Percentiles rank a stretch among this genome's conserved stretches.
These are phyloP conservation scores for Fusarium sulawesiense DNA, from an alignment of 2,329 filamentous ascomycete species.

Conservation along the genomic window DNA sequence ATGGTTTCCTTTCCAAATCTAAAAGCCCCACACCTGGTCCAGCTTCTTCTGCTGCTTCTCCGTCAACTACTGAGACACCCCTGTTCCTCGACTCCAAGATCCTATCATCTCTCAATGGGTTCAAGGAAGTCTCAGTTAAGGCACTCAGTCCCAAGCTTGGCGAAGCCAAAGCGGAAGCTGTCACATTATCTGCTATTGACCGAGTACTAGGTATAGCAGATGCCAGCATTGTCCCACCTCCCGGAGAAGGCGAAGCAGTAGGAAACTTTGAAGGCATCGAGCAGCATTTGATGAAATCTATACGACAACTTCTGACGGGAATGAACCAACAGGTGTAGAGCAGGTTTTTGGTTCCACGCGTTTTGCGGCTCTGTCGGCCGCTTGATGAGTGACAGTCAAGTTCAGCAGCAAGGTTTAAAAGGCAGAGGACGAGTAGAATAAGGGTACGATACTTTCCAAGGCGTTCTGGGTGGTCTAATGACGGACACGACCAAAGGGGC, in stretches of 20 bases:
- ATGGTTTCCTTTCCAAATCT: conserved; percentile 54
- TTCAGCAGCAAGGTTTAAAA: conserved; percentile 4
- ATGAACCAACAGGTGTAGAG: conserved; percentile 54
- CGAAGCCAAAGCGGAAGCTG: conserved; percentile 57
- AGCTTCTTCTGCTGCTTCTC: conserved; percentile 42
- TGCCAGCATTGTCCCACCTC: conserved; percentile 54
- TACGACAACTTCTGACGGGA: conserved; percentile 54
- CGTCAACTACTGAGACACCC: conserved; percentile 38
- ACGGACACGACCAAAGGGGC: conserved; percentile 40
- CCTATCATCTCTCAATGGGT: conserved; percentile 55
- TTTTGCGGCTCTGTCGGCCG: not conserved
- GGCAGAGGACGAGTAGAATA: conserved; percentile 19
- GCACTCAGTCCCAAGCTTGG: conserved; percentile 56
- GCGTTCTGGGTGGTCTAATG: conserved; percentile 46
- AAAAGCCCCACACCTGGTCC: conserved; percentile 51
- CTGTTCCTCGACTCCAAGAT: conserved; percentile 55
- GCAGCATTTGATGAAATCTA: conserved; percentile 56
- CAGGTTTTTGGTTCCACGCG: conserved; percentile 1
- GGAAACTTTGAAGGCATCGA: conserved; percentile 55
- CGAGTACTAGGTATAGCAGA: conserved; percentile 61
- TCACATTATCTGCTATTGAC: conserved; percentile 63
- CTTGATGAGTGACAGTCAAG: not conserved
- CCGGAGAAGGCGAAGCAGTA: conserved; percentile 48
- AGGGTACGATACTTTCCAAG: conserved; percentile 34
- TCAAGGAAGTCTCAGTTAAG: conserved; percentile 60